A percentile compares a stretch with the other conserved stretches of the same genome.
Evolutionary conservation across 257 asterid species (phyloP).

Genomic region (Solanum paucissectum): DNA sequence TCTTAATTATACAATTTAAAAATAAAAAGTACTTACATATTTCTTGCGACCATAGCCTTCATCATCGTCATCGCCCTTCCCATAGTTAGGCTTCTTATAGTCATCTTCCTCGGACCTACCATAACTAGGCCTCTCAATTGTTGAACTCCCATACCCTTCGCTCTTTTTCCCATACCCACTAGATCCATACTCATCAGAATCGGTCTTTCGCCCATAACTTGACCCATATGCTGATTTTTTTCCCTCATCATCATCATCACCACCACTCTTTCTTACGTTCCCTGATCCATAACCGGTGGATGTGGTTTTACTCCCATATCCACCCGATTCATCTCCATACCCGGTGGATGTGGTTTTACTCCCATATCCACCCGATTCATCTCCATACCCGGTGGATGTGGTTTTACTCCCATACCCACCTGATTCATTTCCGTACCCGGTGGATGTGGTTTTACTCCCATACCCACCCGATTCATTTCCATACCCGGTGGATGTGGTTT

Average conservation of each 20-base stretch:
- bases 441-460: not conserved
- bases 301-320: not conserved
- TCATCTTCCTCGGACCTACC: slow-evolving; percentile 30
- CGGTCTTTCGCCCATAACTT: not conserved
- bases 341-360: not conserved
- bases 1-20: not conserved
- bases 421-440: not conserved
- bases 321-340: not conserved
- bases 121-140: slow-evolving; percentile 3
- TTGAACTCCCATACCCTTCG: not conserved
- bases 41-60: slow-evolving; percentile 53
- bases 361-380: not conserved
- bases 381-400: not conserved
- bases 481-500: not conserved
- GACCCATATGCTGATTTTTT: slow-evolving; percentile 12
- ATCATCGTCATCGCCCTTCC: slow-evolving; percentile 28
- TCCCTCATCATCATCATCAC: not conserved
- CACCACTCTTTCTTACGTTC: not conserved
- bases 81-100: slow-evolving; percentile 41
- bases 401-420: not conserved
- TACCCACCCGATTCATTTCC: not conserved
- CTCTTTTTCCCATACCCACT: slow-evolving; percentile 13
- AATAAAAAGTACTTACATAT: slow-evolving; percentile 38
- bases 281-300: not conserved
- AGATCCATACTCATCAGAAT: not conserved